Evolutionary conservation across 225 moss, liverwort and hornwort species (phyloP).

Genomic region (Climacium dendroides): DNA sequence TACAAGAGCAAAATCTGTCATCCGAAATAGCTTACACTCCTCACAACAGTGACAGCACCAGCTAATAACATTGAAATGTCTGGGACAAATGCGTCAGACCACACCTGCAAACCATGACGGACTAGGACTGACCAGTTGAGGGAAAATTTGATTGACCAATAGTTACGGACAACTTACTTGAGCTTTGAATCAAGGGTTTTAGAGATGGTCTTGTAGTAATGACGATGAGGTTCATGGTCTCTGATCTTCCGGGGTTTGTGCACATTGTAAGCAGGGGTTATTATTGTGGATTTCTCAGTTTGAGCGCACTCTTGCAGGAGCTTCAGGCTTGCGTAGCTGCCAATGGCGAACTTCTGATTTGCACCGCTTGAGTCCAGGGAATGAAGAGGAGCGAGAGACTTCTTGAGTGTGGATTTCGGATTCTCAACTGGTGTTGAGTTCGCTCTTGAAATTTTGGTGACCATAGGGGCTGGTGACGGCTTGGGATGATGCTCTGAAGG

Average conservation of each 20-base stretch:
- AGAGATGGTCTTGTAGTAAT: constrained; percentile 48
- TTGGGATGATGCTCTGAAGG: background rate
- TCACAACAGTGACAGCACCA: background rate
- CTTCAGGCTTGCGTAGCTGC: constrained; percentile 44
- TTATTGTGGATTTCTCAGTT: constrained; percentile 13
- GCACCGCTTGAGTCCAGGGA: constrained; percentile 17
- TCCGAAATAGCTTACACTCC: background rate
- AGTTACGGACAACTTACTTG: constrained; percentile 19
- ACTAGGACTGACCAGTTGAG: background rate
- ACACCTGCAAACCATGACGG: background rate
- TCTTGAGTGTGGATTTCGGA: constrained; percentile 5
- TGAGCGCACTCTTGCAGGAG: constrained; percentile 48
- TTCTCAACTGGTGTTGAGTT: constrained; percentile 16
- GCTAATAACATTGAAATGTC: background rate
- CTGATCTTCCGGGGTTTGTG: constrained; percentile 41
- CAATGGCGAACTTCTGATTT: constrained; percentile 32
- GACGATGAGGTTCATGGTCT: constrained; percentile 49
- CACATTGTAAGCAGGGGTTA: background rate
- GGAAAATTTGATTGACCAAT: background rate
- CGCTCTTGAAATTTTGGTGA: constrained; percentile 19
- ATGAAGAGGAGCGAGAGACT: constrained; percentile 18
- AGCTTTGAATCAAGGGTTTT: constrained; percentile 46
- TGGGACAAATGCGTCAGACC: background rate
- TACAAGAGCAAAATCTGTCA: background rate
- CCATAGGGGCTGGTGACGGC: background rate